These are phyloP conservation scores for Phaeosphaeria sp. DNA, from an alignment of 2,329 filamentous ascomycete species.

Conservation along the genomic window DNA sequence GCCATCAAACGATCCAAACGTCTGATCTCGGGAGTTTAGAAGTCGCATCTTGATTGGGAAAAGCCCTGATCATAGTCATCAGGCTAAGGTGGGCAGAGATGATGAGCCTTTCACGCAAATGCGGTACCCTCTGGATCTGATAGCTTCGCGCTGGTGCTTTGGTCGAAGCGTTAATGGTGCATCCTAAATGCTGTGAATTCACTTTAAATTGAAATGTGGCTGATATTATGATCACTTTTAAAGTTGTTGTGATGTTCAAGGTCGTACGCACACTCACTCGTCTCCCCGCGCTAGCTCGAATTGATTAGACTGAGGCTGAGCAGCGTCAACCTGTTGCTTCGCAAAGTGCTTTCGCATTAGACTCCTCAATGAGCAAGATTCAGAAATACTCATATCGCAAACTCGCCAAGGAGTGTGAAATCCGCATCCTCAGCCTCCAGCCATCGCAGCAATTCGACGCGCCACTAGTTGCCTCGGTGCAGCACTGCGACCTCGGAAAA, in stretches of 20 bases:
- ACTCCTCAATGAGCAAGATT: neutral
- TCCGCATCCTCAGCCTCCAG: neutral
- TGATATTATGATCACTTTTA: too few relatives aligned
- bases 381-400: neutral
- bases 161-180: too few relatives aligned
- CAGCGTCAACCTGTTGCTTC: neutral
- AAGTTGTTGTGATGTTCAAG: neutral
- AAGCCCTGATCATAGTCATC: neutral
- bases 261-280: neutral
- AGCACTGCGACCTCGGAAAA: too few relatives aligned
- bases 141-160: too few relatives aligned
- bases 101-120: too few relatives aligned
- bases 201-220: too few relatives aligned
- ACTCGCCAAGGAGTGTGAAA: neutral
- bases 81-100: too few relatives aligned
- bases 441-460: neutral
- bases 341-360: neutral
- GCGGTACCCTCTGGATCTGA: too few relatives aligned
- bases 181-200: too few relatives aligned
- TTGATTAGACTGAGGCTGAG: neutral
- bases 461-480: too few relatives aligned
- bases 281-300: neutral
- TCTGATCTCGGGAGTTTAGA: neutral
- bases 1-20: neutral
- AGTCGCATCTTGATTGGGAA: neutral